These are phyloP conservation scores for Saraca asoca DNA, from an alignment of 331 rosid species.

Conservation along the genomic window DNA sequence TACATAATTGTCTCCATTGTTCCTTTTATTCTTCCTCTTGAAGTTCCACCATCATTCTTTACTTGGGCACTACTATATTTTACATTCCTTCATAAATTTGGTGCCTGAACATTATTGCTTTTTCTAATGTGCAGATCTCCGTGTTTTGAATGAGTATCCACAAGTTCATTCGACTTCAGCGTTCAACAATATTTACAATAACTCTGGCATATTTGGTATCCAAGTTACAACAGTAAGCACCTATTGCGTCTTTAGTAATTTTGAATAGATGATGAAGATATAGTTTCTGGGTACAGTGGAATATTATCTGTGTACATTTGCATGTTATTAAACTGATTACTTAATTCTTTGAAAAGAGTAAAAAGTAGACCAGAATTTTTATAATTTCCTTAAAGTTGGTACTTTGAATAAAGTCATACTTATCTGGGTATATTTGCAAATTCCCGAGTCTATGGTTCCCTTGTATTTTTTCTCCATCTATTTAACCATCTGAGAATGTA, in stretches of 20 bases:
- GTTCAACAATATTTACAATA: slow-evolving; percentile 82
- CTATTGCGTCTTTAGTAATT: slow-evolving; percentile 5
- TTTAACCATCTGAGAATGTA: not conserved
- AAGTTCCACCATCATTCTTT: not conserved
- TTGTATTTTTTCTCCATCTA: not conserved
- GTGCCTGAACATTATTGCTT: slow-evolving; percentile 35
- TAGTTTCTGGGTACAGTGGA: not conserved
- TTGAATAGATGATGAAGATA: no score
- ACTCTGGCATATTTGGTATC: slow-evolving; percentile 79
- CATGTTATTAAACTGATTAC: slow-evolving; percentile 56
- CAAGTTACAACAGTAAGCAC: slow-evolving; percentile 81
- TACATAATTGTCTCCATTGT: not conserved
- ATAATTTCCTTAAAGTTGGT: no score
- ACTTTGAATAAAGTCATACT: no score
- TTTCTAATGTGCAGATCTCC: slow-evolving; percentile 55
- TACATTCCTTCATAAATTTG: slow-evolving; percentile 8
- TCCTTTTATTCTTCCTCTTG: not conserved
- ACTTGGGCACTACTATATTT: not conserved
- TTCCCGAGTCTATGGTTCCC: no score
- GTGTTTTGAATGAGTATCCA: slow-evolving; percentile 67
- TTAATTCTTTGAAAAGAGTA: slow-evolving; percentile 68
- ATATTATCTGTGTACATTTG: no score
- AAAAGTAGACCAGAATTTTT: slow-evolving; percentile 45
- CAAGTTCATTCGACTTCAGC: slow-evolving; percentile 79
- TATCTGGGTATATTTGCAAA: no score